These are phyloP conservation scores for Micromonas commoda DNA, from an alignment of 139 green algal species.

Conservation along the genomic window DNA sequence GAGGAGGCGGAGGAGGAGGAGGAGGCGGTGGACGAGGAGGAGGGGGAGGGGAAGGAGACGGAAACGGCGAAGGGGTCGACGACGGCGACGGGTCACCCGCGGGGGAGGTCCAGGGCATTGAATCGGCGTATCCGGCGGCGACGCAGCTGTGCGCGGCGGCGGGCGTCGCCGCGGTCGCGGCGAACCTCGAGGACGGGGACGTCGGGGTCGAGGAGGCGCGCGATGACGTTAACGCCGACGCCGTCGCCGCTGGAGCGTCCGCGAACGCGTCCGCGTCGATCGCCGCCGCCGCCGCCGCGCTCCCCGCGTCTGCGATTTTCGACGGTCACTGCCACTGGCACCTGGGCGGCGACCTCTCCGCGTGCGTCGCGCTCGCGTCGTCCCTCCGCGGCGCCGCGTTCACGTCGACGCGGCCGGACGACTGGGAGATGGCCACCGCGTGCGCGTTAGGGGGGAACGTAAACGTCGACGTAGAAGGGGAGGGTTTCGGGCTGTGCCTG, in stretches of 20 bases:
- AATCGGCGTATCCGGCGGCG: too few species aligned
- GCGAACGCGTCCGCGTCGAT: neutral
- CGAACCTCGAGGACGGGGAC: too few species aligned
- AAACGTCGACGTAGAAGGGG: neutral
- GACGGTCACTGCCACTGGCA: slow-evolving; percentile 27
- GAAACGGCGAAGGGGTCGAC: neutral
- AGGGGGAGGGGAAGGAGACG: neutral
- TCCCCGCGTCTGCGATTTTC: slow-evolving; percentile 7
- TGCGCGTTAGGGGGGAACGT: neutral
- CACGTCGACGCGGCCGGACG: slow-evolving; percentile 1
- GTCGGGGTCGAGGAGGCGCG: too few species aligned
- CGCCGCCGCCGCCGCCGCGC: neutral
- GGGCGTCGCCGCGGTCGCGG: too few species aligned
- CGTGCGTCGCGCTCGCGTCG: neutral
- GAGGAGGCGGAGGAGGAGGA: neutral
- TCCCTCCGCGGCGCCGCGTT: neutral
- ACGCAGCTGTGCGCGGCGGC: too few species aligned
- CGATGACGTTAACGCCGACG: too few species aligned
- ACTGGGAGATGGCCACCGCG: slow-evolving; percentile 12
- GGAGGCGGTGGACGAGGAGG: neutral
- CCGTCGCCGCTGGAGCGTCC: too few species aligned
- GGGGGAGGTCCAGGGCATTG: too few species aligned
- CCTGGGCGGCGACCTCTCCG: neutral
- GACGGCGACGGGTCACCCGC: too few species aligned
- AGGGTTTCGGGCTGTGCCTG: neutral